Conservation (phyloP, 2,329 filamentous ascomycete genomes). For the Aspergillus candidus region DNA sequence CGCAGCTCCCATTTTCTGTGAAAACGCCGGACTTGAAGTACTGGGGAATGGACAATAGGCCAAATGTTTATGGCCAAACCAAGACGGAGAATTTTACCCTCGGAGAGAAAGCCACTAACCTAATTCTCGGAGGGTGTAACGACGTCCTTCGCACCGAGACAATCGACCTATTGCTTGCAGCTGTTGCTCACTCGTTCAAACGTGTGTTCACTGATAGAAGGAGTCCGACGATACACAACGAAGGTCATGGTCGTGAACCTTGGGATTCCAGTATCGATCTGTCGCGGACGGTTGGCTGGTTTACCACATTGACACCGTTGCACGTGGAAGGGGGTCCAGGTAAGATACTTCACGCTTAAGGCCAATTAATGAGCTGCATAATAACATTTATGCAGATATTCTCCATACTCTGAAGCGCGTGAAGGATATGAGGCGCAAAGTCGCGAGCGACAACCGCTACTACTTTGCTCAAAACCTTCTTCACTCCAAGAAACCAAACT, state of each 20-base stretch:
- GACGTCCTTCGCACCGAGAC: constrained; percentile 31
- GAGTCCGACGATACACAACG: constrained; percentile 43
- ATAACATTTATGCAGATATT: constrained; percentile 14
- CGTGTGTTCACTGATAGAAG: constrained; percentile 39
- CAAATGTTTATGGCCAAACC: constrained; percentile 32
- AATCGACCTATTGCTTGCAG: constrained; percentile 32
- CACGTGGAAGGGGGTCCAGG: constrained; percentile 25
- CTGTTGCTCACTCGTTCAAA: constrained; percentile 40
- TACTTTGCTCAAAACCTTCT: constrained; percentile 32
- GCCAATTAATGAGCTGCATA: too few relatives aligned
- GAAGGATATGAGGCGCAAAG: constrained; percentile 35
- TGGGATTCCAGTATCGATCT: constrained; percentile 43
- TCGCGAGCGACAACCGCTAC: constrained; percentile 26
- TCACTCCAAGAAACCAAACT: constrained; percentile 24
- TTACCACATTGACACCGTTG: constrained; percentile 44
- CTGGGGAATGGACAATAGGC: constrained; percentile 30
- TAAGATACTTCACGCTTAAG: constrained; percentile 5
- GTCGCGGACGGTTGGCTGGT: constrained; percentile 46
- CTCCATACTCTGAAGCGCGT: constrained; percentile 30
- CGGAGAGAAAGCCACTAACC: constrained; percentile 26
- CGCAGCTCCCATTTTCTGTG: constrained; percentile 23
- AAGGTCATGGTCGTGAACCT: constrained; percentile 45
- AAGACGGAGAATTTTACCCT: constrained; percentile 31
- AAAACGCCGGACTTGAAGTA: constrained; percentile 29
- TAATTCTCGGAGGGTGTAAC: constrained; percentile 29